These are phyloP conservation scores for Termitomyces sp. DNA, from an alignment of 1,284 basidiomycete species.

Conservation along the genomic window DNA sequence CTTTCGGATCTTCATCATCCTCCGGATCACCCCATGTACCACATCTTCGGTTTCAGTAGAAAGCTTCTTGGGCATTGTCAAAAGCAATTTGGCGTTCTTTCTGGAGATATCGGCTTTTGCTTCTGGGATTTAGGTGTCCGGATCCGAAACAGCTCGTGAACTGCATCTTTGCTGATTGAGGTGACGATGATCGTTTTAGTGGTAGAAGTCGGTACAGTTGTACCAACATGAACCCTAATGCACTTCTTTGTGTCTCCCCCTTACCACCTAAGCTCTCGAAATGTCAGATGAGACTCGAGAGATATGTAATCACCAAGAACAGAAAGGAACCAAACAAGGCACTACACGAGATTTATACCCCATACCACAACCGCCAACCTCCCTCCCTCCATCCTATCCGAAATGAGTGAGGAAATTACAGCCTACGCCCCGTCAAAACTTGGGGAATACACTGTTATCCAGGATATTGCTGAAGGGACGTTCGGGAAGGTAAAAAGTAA, in stretches of 20 bases:
- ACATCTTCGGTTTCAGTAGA: neutral
- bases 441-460: constrained; percentile 72
- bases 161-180: neutral
- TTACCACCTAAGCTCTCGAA: neutral
- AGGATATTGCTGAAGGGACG: constrained; percentile 83
- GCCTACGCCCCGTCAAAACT: constrained; percentile 57
- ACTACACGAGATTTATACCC: constrained; percentile 21
- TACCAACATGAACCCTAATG: neutral
- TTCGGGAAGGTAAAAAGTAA: constrained; percentile 98
- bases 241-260: neutral
- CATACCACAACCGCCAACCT: constrained; percentile 18
- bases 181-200: neutral
- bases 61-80: neutral
- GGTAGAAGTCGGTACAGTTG: neutral
- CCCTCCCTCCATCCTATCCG: constrained; percentile 7
- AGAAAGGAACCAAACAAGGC: constrained; percentile 16
- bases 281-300: neutral
- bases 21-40: neutral
- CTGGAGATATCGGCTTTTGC: constrained; percentile 10
- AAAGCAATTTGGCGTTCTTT: neutral
- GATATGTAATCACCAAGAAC: constrained; percentile 4
- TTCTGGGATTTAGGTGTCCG: neutral
- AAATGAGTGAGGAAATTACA: constrained; percentile 26
- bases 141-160: constrained; percentile 4
- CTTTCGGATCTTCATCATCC: neutral